These are phyloP conservation scores for Populus deltoides DNA, from an alignment of 345 rosid genomes.

Conservation along the genomic window DNA sequence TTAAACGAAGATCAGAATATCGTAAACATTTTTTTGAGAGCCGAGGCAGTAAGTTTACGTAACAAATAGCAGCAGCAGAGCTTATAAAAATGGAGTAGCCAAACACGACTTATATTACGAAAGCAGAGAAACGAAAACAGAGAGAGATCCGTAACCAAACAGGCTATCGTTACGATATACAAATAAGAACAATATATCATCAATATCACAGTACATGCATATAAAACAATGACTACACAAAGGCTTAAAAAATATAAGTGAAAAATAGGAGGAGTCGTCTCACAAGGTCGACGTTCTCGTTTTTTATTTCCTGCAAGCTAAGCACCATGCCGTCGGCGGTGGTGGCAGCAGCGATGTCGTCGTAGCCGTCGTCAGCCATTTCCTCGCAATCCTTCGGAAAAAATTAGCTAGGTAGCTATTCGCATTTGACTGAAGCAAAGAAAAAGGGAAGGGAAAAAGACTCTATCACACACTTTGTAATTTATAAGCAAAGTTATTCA, in stretches of 20 bases:
- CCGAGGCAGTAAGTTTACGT: neutral
- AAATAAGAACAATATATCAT: neutral
- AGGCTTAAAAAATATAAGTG: neutral
- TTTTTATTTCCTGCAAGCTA: slow-evolving; percentile 25
- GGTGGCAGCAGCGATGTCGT: neutral
- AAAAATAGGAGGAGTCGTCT: neutral
- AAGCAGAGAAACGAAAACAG: neutral
- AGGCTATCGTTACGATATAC: neutral
- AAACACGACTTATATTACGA: neutral
- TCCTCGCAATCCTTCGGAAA: neutral
- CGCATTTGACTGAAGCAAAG: neutral
- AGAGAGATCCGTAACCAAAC: neutral
- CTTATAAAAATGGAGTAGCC: neutral
- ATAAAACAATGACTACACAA: too few relatives aligned
- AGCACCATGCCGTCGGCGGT: neutral
- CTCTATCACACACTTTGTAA: neutral
- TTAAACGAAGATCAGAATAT: neutral
- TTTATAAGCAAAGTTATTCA: neutral
- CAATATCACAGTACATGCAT: neutral
- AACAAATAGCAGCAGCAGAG: neutral
- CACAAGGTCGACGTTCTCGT: slow-evolving; percentile 29
- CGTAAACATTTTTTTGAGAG: neutral
- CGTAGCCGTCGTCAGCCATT: neutral
- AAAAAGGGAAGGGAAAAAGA: neutral
- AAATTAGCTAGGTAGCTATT: neutral